Conservation (phyloP, 208 protist genomes). For the Tritrichomonas musculus region DNA sequence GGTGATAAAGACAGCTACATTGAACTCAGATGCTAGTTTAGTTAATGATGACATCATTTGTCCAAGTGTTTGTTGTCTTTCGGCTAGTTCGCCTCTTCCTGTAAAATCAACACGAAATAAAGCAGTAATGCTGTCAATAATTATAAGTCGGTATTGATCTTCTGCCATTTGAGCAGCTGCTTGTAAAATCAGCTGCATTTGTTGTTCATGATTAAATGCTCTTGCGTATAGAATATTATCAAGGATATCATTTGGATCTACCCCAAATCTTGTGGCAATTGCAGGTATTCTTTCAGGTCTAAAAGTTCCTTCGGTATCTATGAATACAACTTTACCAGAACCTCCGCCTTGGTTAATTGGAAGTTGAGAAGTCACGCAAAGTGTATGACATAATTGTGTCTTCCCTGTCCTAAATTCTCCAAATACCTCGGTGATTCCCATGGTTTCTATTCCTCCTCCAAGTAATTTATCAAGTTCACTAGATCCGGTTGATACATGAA, state of each 20-base stretch:
- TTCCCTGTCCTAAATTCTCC: conserved; percentile 86
- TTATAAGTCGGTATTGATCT: conserved; percentile 64
- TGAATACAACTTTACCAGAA: conserved; percentile 80
- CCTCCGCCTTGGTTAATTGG: conserved; percentile 71
- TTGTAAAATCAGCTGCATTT: conserved; percentile 57
- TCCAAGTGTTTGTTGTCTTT: conserved; percentile 47
- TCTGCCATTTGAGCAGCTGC: conserved; percentile 47
- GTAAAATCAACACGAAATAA: conserved; percentile 76
- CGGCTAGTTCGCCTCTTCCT: conserved; percentile 46
- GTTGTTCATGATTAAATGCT: conserved; percentile 75
- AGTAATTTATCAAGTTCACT: conserved; percentile 77
- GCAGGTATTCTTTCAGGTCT: conserved; percentile 81
- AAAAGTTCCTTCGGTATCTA: conserved; percentile 97
- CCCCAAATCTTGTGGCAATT: conserved; percentile 83
- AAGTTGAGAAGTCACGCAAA: conserved; percentile 87
- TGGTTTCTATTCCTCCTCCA: conserved; percentile 87
- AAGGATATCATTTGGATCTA: conserved; percentile 73
- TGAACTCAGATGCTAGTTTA: conserved; percentile 81
- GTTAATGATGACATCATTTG: conserved; percentile 62
- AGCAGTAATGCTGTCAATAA: conserved; percentile 96
- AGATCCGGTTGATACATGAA: conserved; percentile 81
- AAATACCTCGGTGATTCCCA: conserved; percentile 71
- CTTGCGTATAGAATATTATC: conserved; percentile 92
- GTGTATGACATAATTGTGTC: conserved; percentile 90
- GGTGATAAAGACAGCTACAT: conserved; percentile 73